Base-by-base conservation (phyloP, 208 protist species). In the Wallacemonas sp. region DNA sequence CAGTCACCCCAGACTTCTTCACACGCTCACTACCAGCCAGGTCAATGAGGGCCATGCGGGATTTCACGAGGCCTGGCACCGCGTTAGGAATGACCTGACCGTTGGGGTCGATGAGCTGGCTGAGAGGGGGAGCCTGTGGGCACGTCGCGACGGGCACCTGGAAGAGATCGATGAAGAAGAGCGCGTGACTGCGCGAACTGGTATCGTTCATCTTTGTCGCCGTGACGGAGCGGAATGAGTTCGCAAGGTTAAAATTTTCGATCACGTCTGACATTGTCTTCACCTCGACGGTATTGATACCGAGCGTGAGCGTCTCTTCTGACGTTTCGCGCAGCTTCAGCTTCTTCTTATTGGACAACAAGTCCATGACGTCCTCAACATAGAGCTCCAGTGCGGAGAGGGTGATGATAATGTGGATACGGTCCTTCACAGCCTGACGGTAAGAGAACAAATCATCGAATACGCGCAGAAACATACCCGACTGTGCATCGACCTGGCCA, bases 41-140 rank as follows among this genome's bases (percentile, higher is more conserved):
- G 79, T 99, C 97, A 12, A 98, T 95, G 30, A 99, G 88, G 21
- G 97, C 77, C 34, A 99, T 94, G 56, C 96, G 96, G 9, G 92
- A 97, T 21, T 80, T 81, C 9, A 91, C 89, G 22, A 96, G 75
- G n/a, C 92, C 91, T 1, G 80, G 66, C 15, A 91, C 79, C 21
- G 69, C 65, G 33, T 79, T 70, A 4, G 66, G 68, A 17, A 54
- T 41, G 27, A 79, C 55, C 26, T 70, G 71, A 1, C 80, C 77
- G 41, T 76, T 81, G 11, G 60, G 75, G 66, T 90, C 82, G 14
- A 95, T 49, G 14, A 95, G 55, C 42, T 77, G 46, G 42, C 71
- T 68, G 26, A 86, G 58, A 58, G 74, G 38, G 22, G 84, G 84
- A 34, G 49, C 26, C 12, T 54, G 8, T 0, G 68, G 56, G 60